A percentile compares a stretch with the other conserved stretches of the same genome.
phyloP scores from a whole-genome alignment of 768 basidiomycete genomes.

The Boletus coccyginus region DNA sequence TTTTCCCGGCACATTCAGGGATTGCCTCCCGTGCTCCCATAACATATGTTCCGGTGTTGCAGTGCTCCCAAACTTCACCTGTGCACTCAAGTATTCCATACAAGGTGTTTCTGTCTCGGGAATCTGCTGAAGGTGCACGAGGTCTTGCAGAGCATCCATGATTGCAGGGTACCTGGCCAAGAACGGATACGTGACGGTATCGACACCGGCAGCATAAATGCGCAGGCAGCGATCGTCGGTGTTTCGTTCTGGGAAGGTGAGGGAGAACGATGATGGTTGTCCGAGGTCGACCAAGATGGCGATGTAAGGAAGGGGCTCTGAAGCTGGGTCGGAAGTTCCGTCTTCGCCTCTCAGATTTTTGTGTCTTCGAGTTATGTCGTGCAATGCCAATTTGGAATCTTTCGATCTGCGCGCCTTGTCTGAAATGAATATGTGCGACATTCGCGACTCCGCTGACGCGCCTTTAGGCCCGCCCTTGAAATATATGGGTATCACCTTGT shows the following conservation, averaged over 20 bases:
- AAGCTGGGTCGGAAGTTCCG: neutral
- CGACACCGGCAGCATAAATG: neutral
- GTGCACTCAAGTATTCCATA: neutral
- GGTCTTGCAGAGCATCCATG: too few species aligned
- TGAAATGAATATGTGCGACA: constrained; percentile 21
- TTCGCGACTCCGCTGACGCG: neutral
- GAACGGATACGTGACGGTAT: constrained; percentile 2
- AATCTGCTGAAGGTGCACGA: neutral
- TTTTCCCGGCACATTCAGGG: neutral
- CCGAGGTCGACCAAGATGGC: constrained; percentile 7
- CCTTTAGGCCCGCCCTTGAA: neutral
- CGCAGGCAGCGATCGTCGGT: constrained; percentile 4
- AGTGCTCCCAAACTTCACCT: neutral
- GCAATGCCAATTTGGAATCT: neutral
- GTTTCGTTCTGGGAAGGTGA: neutral
- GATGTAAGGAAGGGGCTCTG: neutral
- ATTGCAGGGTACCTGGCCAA: too few species aligned
- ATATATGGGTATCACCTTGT: constrained; percentile 12
- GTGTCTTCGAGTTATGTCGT: neutral
- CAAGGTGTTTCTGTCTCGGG: neutral
- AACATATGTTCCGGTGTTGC: neutral
- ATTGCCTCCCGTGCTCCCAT: constrained; percentile 5
- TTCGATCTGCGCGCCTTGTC: constrained; percentile 3
- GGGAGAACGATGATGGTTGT: neutral
- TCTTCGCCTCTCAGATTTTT: neutral